Conservation (phyloP, 2,329 filamentous ascomycete species). For the Monosporascus sp. region DNA sequence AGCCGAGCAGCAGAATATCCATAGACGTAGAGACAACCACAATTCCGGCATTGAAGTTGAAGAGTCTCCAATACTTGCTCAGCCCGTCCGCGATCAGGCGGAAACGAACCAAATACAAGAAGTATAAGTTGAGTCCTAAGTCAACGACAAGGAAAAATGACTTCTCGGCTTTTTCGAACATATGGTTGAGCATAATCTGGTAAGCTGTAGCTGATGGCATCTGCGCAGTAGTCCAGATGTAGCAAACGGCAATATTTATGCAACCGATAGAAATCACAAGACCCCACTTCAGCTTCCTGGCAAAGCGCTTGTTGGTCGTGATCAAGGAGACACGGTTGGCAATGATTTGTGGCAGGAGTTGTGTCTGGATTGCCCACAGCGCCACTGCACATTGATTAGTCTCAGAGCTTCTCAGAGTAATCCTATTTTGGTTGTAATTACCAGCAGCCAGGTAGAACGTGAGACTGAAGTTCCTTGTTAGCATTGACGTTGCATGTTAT, state of each 20-base stretch:
- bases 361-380: slow-evolving; percentile 26
- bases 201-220: not conserved
- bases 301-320: slow-evolving; percentile 30
- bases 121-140: not conserved
- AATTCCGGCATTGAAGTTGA: not conserved
- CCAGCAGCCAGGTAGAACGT: too few relatives aligned
- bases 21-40: not conserved
- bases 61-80: not conserved
- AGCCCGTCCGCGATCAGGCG: not conserved
- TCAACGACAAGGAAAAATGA: not conserved
- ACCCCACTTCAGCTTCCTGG: slow-evolving; percentile 30
- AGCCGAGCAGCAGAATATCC: not conserved
- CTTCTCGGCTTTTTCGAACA: not conserved
- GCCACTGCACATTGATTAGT: too few relatives aligned
- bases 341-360: slow-evolving; percentile 39
- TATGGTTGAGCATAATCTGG: not conserved
- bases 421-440: too few relatives aligned
- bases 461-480: too few relatives aligned
- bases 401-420: too few relatives aligned
- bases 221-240: slow-evolving; percentile 35
- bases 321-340: slow-evolving; percentile 39
- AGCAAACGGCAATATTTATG: slow-evolving; percentile 35
- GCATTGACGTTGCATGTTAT: too few relatives aligned
- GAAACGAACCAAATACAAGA: not conserved
- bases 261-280: slow-evolving; percentile 27